These are phyloP conservation scores for Rhododendron ferrugineum DNA, from an alignment of 148 eudicot species.

Conservation along the genomic window DNA sequence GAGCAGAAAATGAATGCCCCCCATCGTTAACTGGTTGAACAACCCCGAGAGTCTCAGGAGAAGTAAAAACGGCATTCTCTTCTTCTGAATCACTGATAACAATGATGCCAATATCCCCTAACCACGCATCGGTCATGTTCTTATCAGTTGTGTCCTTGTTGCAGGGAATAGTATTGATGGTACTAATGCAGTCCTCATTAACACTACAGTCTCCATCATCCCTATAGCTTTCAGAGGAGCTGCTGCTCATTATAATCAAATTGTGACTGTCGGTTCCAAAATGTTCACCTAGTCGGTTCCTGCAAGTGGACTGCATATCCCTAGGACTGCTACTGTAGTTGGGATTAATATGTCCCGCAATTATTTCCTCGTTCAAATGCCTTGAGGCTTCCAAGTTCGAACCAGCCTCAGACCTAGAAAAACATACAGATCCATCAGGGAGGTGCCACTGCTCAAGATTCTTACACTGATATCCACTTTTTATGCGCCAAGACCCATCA, in stretches of 20 bases:
- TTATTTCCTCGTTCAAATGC: constrained; percentile 35
- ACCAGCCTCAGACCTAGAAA: constrained; percentile 16
- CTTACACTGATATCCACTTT: constrained; percentile 35
- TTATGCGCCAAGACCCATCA: constrained; percentile 64
- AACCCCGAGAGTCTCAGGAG: constrained; percentile 33
- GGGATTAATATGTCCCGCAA: constrained; percentile 23
- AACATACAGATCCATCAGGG: constrained; percentile 56
- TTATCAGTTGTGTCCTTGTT: constrained; percentile 19
- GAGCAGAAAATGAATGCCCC: constrained; percentile 19
- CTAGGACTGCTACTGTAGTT: constrained; percentile 33
- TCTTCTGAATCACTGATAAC: constrained; percentile 91
- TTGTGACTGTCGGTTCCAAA: constrained; percentile 31
- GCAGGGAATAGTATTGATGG: constrained; percentile 38
- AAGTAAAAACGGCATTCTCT: constrained; percentile 47
- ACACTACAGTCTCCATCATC: constrained; percentile 58
- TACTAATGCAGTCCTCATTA: constrained; percentile 45
- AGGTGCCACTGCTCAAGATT: constrained; percentile 70
- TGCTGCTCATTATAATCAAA: constrained; percentile 73
- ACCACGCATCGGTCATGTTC: constrained; percentile 23
- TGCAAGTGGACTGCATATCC: constrained; percentile 17
- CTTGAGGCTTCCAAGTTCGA: constrained; percentile 19
- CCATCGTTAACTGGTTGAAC: constrained; percentile 11
- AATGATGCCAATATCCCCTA: constrained; percentile 48
- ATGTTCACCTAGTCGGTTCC: constrained; percentile 24
- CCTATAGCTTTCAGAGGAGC: constrained; percentile 53